phyloP scores from a whole-genome alignment of 768 basidiomycete species.

The Rhodotorula babjevae region DNA sequence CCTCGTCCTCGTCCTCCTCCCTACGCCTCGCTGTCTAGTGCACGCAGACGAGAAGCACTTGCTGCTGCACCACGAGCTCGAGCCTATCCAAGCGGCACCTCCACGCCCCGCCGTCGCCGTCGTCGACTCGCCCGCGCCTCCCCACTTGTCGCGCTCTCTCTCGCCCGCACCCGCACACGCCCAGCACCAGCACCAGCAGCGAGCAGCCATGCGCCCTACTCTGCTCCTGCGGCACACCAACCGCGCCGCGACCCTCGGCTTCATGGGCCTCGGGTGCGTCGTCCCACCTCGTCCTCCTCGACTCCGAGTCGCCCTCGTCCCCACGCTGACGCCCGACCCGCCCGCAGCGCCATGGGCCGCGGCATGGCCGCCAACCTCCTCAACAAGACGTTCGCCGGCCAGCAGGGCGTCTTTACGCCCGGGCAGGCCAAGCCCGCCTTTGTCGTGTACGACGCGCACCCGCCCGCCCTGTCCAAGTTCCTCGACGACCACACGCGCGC shows the following conservation, averaged over 20 bases:
- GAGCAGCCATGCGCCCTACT: constrained; percentile 15
- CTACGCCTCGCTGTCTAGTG: no score
- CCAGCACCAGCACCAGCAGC: no score
- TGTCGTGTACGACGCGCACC: constrained; percentile 71
- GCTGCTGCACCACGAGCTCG: no score
- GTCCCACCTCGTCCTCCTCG: background rate
- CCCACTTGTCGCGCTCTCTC: background rate
- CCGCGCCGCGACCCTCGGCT: constrained; percentile 51
- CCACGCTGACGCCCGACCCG: background rate
- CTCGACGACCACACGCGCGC: constrained; percentile 55
- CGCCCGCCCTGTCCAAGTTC: constrained; percentile 59
- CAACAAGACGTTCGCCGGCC: constrained; percentile 57
- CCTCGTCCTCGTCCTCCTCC: no score
- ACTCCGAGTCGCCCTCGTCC: background rate
- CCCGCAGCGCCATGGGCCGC: constrained; percentile 61
- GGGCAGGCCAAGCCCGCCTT: constrained; percentile 51
- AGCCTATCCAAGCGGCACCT: no score
- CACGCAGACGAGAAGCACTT: no score
- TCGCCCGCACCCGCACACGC: background rate
- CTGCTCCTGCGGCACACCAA: background rate
- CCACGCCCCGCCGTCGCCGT: no score
- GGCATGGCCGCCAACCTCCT: constrained; percentile 83
- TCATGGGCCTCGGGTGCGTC: constrained; percentile 72
- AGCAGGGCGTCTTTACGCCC: constrained; percentile 12
- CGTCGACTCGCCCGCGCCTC: no score